Evolutionary conservation across 2,329 filamentous ascomycete genomes (phyloP).

Genomic region (Sclerotinia trifoliorum): DNA sequence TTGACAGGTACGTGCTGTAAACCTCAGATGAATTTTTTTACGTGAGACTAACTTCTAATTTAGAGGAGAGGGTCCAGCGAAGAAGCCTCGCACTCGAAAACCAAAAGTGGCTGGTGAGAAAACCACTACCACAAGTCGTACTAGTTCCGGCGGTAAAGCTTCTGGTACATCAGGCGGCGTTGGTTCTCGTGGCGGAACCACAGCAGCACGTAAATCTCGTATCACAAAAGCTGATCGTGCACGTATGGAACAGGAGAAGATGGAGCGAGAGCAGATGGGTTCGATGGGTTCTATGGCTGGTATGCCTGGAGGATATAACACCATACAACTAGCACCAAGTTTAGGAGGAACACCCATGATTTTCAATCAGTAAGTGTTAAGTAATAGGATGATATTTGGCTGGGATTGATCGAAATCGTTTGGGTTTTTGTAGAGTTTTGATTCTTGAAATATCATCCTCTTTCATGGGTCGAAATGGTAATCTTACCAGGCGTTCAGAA

Average conservation of each 20-base stretch:
- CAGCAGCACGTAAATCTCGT: slow-evolving; percentile 71
- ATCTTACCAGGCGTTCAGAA: slow-evolving; percentile 14
- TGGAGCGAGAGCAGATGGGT: slow-evolving; percentile 60
- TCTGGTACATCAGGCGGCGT: slow-evolving; percentile 43
- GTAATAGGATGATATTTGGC: background rate
- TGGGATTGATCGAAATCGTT: background rate
- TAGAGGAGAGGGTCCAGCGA: slow-evolving; percentile 71
- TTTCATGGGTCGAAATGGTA: slow-evolving; percentile 1
- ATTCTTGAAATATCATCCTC: slow-evolving; percentile 9
- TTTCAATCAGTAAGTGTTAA: slow-evolving; percentile 35
- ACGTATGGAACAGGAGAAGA: slow-evolving; percentile 77
- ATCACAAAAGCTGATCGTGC: slow-evolving; percentile 84
- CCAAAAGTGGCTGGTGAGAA: slow-evolving; percentile 55
- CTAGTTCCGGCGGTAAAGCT: slow-evolving; percentile 62
- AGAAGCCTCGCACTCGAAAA: slow-evolving; percentile 52
- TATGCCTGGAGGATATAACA: slow-evolving; percentile 35
- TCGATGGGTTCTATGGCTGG: slow-evolving; percentile 37
- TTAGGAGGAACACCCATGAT: slow-evolving; percentile 40
- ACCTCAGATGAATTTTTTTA: slow-evolving; percentile 9
- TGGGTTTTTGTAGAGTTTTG: slow-evolving; percentile 17
- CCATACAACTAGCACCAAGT: slow-evolving; percentile 34
- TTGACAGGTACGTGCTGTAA: slow-evolving; percentile 46
- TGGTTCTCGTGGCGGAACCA: slow-evolving; percentile 72
- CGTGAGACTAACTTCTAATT: slow-evolving; percentile 41
- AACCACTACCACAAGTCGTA: slow-evolving; percentile 63